Base-by-base conservation (phyloP, 768 basidiomycete species). In the Ramaria rubella region DNA sequence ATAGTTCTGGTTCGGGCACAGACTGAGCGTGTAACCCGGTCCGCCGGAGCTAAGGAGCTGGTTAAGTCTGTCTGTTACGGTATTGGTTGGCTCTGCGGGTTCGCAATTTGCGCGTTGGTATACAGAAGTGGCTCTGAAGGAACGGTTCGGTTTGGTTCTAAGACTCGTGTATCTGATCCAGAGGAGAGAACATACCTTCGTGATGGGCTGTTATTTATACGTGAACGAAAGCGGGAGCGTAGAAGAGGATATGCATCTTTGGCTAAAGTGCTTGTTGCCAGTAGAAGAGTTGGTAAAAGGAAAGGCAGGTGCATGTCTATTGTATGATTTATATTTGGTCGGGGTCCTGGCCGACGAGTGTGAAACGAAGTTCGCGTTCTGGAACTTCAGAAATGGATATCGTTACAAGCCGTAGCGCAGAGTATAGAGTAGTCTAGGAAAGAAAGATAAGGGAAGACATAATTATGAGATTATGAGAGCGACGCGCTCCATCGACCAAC, bases 1-100 rank as follows among this genome's bases (percentile, higher is more conserved):
- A 64, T 94, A 93, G 48, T 77, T 70, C 52, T 76, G 68, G 29
- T 72, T 69, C 1, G 82, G 82, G 69, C 91, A 94, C 3, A 94
- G 75, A 14, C 70, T 73, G 5, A 94, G 77, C 5, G 75, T 73
- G 66, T 82, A 92, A 24, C 83, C 85, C 42, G 78, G 65, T 12
- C 87, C 86, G 19, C 83, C 82, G 4, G 81, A 78, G 57, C 79
- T 81, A 44, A 90, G 77, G 33, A 84, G 77, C 0, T 67, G 71
- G 65, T 90, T 87, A 57, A 90, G 67, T 19, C 85, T 79, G 65
- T 82, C 78, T 3, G 86, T 83, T 2, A 81, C 58, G 19, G 84
- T 80, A 31, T 82, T 81, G 14, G 44, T 30, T 21, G 59, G 59
- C 40, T 79, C 72, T 6, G 75, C 69, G 5, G 87, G 85, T 61